Evolutionary conservation across 306 rosid genomes (phyloP).

Genomic region (Medicago arabica): DNA sequence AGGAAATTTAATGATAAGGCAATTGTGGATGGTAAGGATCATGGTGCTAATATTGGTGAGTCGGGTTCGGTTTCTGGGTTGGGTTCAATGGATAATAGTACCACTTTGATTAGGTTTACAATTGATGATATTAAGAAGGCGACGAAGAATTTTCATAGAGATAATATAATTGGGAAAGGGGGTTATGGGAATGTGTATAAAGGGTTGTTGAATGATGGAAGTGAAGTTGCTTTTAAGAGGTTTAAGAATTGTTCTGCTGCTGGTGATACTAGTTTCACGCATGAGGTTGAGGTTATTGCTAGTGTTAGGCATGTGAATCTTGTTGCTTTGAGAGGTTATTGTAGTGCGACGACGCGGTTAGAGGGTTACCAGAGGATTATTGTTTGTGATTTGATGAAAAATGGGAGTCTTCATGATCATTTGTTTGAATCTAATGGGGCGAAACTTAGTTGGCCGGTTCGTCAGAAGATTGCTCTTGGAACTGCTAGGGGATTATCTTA

Average conservation of each 20-base stretch:
- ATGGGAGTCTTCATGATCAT: conserved; percentile 91
- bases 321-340: conserved; percentile 86
- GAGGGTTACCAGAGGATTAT: conserved; percentile 96
- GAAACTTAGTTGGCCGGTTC: conserved; percentile 76
- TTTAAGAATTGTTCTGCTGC: conserved; percentile 93
- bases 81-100: conserved; percentile 72
- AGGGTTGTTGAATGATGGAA: conserved; percentile 70
- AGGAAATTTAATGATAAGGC: conserved; percentile 40
- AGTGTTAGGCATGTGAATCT: conserved; percentile 92
- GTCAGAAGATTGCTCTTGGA: conserved; percentile 80
- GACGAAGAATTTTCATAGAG: conserved; percentile 75
- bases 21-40: conserved; percentile 37
- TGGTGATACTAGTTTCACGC: conserved; percentile 79
- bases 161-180: conserved; percentile 78
- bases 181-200: conserved; percentile 96
- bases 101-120: conserved; percentile 65
- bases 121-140: conserved; percentile 80
- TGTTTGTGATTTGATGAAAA: conserved; percentile 86
- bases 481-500: conserved; percentile 94
- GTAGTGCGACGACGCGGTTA: conserved; percentile 69
- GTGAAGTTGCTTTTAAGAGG: conserved; percentile 92
- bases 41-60: conserved; percentile 44
- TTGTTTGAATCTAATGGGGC: conserved; percentile 58
- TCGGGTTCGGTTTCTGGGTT: conserved; percentile 56
- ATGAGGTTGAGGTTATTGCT: conserved; percentile 92